Evolutionary conservation across 2,329 filamentous ascomycete species (phyloP), one percentile per base, ranked within the genome.

Genomic region (Pseudohalonectria lignicola): DNA sequence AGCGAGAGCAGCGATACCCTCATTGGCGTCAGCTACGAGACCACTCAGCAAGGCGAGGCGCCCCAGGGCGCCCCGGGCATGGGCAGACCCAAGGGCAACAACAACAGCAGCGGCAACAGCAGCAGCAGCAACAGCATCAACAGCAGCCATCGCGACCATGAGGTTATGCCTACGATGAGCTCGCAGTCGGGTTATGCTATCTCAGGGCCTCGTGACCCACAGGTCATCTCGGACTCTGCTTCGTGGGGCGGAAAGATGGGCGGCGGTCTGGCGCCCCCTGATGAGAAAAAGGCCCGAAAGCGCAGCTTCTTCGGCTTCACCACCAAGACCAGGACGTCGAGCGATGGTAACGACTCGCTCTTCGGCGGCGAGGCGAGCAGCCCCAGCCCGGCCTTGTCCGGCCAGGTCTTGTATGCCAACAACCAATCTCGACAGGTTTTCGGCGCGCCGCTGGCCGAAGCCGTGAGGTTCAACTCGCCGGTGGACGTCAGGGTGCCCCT

Each of bases 371-470:
- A 64, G 40, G 26, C 36, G 4, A 64, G 61, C 36, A 62, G 57
- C 12, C 63, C 59, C 16, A 61, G 11, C 61, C 23, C 63, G 42
- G 31, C 10, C 5, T 25, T 21, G 25, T 15, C 9, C 42, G 74
- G 76, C 13, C 69, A 76, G 1, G 61, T 79, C 12, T n/a, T n/a
- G n/a, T n/a, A n/a, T n/a, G n/a, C n/a, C n/a, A n/a, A n/a, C n/a
- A n/a, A n/a, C n/a, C n/a, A n/a, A n/a, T n/a, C n/a, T n/a, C 71
- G 79, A 28, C 75, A 82, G 40, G 84, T 86, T 4, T 98, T 98
- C 55, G 92, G 92, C 3, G 82, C 85, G 23, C 76, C 86, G 5
- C 64, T 98, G 37, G 77, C 77, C 8, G 90, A 96, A 51, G 92
- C 92, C 19, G 88, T 94, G 7, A 77, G 84, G 42, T 84, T 75